A percentile compares a stretch with the other conserved stretches of the same genome.
Conservation (phyloP, 164 flowering plant species). For the Vitis rupestris region DNA sequence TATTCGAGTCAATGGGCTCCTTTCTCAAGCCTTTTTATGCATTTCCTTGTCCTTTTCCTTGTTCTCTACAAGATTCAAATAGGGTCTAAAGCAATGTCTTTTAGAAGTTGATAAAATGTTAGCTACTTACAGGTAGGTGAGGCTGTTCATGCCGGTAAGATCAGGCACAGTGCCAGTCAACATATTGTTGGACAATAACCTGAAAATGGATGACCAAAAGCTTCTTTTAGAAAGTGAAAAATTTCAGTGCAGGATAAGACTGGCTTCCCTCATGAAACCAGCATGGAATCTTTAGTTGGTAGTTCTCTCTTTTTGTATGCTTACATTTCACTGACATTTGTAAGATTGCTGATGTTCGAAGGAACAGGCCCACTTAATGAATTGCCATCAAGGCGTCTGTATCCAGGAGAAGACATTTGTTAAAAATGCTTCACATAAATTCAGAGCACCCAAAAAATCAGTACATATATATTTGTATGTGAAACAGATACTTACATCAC, state of each 20-base stretch:
- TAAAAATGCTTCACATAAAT: background rate
- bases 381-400: slow-evolving; percentile 74
- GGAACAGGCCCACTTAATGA: slow-evolving; percentile 45
- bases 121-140: slow-evolving; percentile 49
- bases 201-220: slow-evolving; percentile 15
- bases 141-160: slow-evolving; percentile 51
- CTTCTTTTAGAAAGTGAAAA: background rate
- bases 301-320: slow-evolving; percentile 10
- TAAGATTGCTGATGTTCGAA: slow-evolving; percentile 52
- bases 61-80: too few relatives aligned
- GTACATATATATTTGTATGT: background rate
- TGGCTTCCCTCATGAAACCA: background rate
- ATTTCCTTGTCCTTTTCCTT: too few relatives aligned
- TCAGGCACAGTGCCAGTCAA: slow-evolving; percentile 54
- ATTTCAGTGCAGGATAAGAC: background rate
- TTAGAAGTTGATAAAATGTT: background rate
- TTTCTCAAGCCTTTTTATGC: too few relatives aligned
- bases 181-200: slow-evolving; percentile 53
- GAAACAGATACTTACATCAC: slow-evolving; percentile 47
- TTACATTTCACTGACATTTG: slow-evolving; percentile 43
- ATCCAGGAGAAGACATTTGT: slow-evolving; percentile 6
- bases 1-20: background rate
- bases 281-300: background rate
- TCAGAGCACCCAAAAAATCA: background rate
- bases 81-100: too few relatives aligned